Conservation (phyloP, 805 yeast genomes). For the Candida germanica region DNA sequence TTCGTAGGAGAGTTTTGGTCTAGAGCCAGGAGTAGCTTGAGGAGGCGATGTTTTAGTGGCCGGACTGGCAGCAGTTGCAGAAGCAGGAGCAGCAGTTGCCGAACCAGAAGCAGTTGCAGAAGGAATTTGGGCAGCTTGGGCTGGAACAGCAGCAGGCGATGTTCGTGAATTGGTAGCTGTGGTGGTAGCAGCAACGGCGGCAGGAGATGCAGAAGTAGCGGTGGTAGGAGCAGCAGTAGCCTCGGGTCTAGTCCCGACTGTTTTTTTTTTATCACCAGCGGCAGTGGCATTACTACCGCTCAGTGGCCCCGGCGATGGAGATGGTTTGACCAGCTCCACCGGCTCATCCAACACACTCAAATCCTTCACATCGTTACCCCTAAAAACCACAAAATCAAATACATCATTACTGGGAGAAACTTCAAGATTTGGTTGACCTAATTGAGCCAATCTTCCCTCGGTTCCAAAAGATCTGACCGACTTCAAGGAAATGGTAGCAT, state of each 20-base stretch:
- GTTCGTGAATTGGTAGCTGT: constrained; percentile 6
- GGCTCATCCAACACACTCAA: constrained; percentile 77
- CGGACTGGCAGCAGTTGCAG: constrained; percentile 13
- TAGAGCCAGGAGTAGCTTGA: constrained; percentile 1
- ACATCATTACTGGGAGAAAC: constrained; percentile 66
- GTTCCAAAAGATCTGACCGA: constrained; percentile 85
- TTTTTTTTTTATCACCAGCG: too few relatives aligned
- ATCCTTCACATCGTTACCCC: constrained; percentile 91
- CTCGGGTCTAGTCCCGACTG: too few relatives aligned
- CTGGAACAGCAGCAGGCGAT: constrained; percentile 5
- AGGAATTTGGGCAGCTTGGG: constrained; percentile 7
- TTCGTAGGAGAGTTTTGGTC: constrained; percentile 27
- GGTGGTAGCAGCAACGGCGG: constrained; percentile 7
- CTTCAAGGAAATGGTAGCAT: constrained; percentile 81
- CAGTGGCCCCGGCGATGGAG: constrained; percentile 3
- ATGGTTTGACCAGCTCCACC: constrained; percentile 48
- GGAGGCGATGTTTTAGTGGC: constrained; percentile 12
- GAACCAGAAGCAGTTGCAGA: not conserved
- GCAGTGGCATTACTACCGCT: too few relatives aligned
- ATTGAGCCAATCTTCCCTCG: constrained; percentile 70
- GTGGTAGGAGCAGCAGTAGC: constrained; percentile 7
- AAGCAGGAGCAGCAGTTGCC: constrained; percentile 7
- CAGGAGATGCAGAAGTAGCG: constrained; percentile 6
- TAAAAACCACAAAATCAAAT: constrained; percentile 75
- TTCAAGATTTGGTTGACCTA: constrained; percentile 63